Evolutionary conservation across 495 filamentous ascomycete genomes (phyloP).

Genomic region (Penicillium simplicissimum): DNA sequence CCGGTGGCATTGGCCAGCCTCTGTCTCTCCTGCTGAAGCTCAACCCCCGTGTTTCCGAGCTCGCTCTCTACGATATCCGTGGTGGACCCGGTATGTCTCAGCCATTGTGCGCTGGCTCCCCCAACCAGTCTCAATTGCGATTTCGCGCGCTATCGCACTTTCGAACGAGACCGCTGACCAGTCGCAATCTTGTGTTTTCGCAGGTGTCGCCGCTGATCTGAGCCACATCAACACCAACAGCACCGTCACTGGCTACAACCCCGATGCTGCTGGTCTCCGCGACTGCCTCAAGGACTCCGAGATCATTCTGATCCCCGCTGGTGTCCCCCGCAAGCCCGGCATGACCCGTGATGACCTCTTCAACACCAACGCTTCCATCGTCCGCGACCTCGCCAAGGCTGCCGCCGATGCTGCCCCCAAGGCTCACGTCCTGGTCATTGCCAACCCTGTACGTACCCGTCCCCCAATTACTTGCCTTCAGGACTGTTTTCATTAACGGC

Average conservation of each 20-base stretch:
- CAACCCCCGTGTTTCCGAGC: conserved; percentile 88
- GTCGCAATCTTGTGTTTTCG: not conserved
- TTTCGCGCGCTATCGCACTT: not conserved
- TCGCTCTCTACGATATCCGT: conserved; percentile 96
- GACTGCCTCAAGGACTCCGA: conserved; percentile 80
- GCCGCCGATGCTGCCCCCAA: conserved; percentile 84
- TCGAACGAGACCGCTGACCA: not conserved
- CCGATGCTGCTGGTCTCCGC: conserved; percentile 71
- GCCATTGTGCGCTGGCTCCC: not conserved
- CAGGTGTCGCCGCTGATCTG: conserved; percentile 97
- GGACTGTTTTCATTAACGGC: not conserved
- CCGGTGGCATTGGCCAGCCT: conserved; percentile 97
- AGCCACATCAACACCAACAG: conserved; percentile 99
- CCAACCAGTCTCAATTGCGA: not conserved
- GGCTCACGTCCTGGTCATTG: conserved; percentile 95
- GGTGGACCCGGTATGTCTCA: conserved; percentile 77
- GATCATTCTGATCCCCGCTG: conserved; percentile 95
- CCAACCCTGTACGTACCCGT: conserved; percentile 72
- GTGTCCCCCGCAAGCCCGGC: conserved; percentile 98
- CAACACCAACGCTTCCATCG: conserved; percentile 99
- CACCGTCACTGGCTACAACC: conserved; percentile 84
- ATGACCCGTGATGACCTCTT: conserved; percentile 99
- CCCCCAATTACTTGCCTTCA: not conserved
- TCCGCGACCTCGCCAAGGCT: conserved; percentile 97
- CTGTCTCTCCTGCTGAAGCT: conserved; percentile 96